Evolutionary conservation across 1,284 basidiomycete species (phyloP).

Genomic region (Uromyces viciae-fabae): DNA sequence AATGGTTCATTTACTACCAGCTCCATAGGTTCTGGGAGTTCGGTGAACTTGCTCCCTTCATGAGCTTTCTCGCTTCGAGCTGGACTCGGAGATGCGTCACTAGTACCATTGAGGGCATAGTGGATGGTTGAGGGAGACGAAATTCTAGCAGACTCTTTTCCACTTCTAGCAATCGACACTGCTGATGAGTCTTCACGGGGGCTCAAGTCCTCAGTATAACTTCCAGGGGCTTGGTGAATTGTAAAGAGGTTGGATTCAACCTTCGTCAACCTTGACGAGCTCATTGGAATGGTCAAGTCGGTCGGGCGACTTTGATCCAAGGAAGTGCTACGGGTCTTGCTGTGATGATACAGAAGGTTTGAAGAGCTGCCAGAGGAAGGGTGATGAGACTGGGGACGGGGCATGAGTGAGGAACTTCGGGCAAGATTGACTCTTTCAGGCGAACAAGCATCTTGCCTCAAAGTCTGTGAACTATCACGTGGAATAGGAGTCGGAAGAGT

Average conservation of each 20-base stretch:
- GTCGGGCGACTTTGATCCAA: slow-evolving; percentile 21
- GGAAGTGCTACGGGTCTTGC: slow-evolving; percentile 25
- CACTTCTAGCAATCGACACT: neutral
- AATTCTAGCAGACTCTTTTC: neutral
- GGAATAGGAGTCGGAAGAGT: slow-evolving; percentile 10
- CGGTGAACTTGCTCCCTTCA: neutral
- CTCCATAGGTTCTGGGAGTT: neutral
- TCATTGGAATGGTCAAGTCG: neutral
- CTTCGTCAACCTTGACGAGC: neutral
- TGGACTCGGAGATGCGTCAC: slow-evolving; percentile 16
- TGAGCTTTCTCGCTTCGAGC: neutral
- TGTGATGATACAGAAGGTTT: neutral
- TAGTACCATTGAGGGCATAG: neutral
- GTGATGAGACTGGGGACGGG: slow-evolving; percentile 12
- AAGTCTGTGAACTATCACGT: slow-evolving; percentile 13
- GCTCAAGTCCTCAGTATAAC: neutral
- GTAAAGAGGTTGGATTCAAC: slow-evolving; percentile 16
- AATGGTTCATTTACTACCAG: no score
- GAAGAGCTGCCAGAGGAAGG: neutral
- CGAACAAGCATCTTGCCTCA: neutral
- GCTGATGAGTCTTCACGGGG: neutral
- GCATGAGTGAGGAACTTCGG: slow-evolving; percentile 6
- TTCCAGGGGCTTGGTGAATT: neutral
- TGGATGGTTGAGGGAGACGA: slow-evolving; percentile 16
- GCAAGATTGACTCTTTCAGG: slow-evolving; percentile 1